Conservation (phyloP, 2,329 filamentous ascomycete species). For the Pestalotiopsis sp. region DNA sequence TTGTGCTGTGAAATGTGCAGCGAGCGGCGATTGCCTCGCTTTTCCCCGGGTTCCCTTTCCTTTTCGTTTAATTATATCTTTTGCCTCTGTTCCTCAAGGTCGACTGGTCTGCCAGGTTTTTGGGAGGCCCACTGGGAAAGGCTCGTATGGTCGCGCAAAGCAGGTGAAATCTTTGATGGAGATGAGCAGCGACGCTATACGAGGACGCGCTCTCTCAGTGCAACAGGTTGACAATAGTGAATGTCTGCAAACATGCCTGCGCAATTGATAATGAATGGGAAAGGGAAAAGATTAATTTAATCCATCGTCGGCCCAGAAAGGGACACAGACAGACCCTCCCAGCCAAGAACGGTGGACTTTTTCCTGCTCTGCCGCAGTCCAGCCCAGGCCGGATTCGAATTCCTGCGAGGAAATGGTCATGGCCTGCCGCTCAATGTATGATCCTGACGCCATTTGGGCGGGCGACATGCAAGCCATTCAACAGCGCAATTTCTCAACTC, state of each 20-base stretch:
- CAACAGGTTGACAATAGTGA: background rate
- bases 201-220: background rate
- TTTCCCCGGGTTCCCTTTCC: background rate
- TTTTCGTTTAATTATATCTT: background rate
- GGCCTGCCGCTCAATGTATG: background rate
- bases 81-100: background rate
- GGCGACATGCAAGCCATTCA: background rate
- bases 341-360: background rate
- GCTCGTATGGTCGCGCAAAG: background rate
- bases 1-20: background rate
- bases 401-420: background rate
- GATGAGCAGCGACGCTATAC: background rate
- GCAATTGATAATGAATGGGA: background rate
- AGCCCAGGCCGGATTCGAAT: background rate
- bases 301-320: background rate
- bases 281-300: background rate
- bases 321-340: background rate
- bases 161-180: background rate
- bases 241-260: background rate
- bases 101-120: background rate
- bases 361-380: background rate
- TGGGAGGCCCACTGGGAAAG: background rate
- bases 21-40: background rate
- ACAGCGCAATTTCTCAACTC: conserved; percentile 10
- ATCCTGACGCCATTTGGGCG: background rate